Percentiles rank a stretch among this genome's conserved stretches.
phyloP scores from a whole-genome alignment of 805 yeast species.

The Saturnispora serradocipensis region DNA sequence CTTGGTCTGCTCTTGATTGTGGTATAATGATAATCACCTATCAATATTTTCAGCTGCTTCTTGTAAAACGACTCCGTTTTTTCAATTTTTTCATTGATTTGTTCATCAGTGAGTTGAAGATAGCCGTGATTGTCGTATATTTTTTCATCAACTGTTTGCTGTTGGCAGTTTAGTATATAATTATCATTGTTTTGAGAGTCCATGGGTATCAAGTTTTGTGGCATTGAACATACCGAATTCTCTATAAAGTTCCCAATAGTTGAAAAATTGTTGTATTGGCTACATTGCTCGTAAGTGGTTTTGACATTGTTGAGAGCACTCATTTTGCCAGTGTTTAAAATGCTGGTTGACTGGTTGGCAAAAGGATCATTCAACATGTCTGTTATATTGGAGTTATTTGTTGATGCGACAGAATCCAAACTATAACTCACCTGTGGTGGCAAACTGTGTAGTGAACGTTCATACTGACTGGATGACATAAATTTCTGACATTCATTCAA shows the following conservation, averaged over 20 bases:
- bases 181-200: neutral
- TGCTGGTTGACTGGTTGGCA: neutral
- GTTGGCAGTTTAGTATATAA: neutral
- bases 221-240: too few relatives aligned
- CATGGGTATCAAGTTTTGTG: neutral
- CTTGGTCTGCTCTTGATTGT: neutral
- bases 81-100: neutral
- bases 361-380: neutral
- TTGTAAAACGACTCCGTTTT: neutral
- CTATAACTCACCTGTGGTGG: neutral
- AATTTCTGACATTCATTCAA: neutral
- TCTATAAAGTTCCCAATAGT: neutral
- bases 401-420: neutral
- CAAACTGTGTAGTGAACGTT: neutral
- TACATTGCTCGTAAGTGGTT: neutral
- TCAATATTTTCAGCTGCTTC: neutral
- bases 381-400: neutral
- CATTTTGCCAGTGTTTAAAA: neutral
- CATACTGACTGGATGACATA: neutral
- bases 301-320: neutral
- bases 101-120: neutral
- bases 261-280: neutral
- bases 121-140: neutral
- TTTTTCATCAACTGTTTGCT: too few relatives aligned
- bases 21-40: neutral